Evolutionary conservation across 495 filamentous ascomycete species (phyloP).

Genomic region (Penicillium cosmopolitanum): DNA sequence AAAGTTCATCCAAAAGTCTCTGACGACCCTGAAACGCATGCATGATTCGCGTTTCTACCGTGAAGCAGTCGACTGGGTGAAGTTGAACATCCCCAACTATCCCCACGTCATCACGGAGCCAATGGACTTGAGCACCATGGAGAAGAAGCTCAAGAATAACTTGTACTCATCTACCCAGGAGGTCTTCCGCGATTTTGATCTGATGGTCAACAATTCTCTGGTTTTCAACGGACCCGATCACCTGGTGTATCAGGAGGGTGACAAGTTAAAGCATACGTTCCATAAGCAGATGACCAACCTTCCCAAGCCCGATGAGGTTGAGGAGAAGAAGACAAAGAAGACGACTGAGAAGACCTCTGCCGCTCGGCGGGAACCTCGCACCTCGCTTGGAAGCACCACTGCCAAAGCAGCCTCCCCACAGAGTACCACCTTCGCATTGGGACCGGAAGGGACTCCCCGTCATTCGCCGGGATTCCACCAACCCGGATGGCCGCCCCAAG

Average conservation of each 20-base stretch:
- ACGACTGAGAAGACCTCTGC: slow-evolving; percentile 51
- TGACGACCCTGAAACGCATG: slow-evolving; percentile 80
- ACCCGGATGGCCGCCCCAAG: slow-evolving; percentile 79
- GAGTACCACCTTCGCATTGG: slow-evolving; percentile 75
- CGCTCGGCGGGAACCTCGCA: slow-evolving; percentile 57
- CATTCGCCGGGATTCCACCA: slow-evolving; percentile 87
- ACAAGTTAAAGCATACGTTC: slow-evolving; percentile 63
- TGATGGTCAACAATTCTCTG: slow-evolving; percentile 74
- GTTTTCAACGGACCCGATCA: slow-evolving; percentile 83
- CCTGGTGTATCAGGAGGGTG: slow-evolving; percentile 64
- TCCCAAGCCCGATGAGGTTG: slow-evolving; percentile 53
- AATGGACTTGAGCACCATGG: slow-evolving; percentile 83
- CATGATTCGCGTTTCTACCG: slow-evolving; percentile 73
- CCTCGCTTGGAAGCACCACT: slow-evolving; percentile 42
- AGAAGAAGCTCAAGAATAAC: slow-evolving; percentile 72
- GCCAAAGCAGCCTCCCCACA: slow-evolving; percentile 52
- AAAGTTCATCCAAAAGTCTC: slow-evolving; percentile 52
- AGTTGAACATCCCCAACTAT: slow-evolving; percentile 73
- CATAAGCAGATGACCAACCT: slow-evolving; percentile 58
- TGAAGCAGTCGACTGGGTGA: slow-evolving; percentile 71
- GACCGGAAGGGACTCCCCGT: slow-evolving; percentile 84
- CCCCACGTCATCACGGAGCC: slow-evolving; percentile 69
- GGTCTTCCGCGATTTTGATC: slow-evolving; percentile 70
- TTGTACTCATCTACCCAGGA: slow-evolving; percentile 66
- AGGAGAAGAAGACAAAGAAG: slow-evolving; percentile 67